Conservation (phyloP, 2,329 filamentous ascomycete genomes). For the Penicillium expansum region DNA sequence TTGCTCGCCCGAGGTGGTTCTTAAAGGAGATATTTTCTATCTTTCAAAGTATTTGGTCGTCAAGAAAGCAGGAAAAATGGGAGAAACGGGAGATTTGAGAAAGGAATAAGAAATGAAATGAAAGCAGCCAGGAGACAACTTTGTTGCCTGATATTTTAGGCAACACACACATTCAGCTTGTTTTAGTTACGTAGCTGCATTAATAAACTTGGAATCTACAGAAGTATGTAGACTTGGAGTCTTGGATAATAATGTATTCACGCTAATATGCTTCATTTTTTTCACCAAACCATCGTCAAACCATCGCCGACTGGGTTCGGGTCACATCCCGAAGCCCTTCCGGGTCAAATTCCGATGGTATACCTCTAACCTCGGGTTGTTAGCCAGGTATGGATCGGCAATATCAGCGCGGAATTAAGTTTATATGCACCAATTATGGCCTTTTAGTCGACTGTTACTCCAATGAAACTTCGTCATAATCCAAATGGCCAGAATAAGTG, state of each 20-base stretch:
- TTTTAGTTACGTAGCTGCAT: not conserved
- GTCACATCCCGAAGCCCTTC: constrained; percentile 1
- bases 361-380: constrained; percentile 10
- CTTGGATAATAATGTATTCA: not conserved
- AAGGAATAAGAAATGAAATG: not conserved
- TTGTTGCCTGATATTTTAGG: too few relatives aligned
- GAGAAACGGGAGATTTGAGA: too few relatives aligned
- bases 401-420: not conserved
- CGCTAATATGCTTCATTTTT: not conserved
- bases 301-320: not conserved
- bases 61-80: not conserved
- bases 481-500: not conserved
- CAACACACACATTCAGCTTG: not conserved
- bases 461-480: not conserved
- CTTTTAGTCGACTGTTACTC: not conserved
- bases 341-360: constrained; percentile 4
- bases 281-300: too few relatives aligned
- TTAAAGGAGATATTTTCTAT: not conserved
- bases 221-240: not conserved
- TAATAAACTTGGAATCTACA: not conserved
- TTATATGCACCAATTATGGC: not conserved
- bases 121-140: not conserved
- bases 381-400: not conserved
- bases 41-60: not conserved
- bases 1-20: constrained; percentile 12